These are phyloP conservation scores for Lathyrus tuberosus DNA, from an alignment of 306 rosid genomes.

Conservation along the genomic window DNA sequence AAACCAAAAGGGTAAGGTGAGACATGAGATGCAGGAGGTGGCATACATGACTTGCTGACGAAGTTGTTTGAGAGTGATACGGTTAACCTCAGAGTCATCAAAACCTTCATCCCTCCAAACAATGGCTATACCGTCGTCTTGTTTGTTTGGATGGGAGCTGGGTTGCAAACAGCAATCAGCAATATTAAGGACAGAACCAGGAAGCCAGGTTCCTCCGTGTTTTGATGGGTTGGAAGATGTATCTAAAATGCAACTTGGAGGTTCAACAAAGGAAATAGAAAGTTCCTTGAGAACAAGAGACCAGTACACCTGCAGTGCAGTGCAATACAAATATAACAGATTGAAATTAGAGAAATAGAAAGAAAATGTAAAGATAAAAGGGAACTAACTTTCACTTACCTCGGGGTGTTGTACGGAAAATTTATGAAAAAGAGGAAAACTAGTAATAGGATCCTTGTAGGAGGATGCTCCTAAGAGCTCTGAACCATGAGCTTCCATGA, in stretches of 20 bases:
- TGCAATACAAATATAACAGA: not conserved
- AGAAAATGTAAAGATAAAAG: not conserved
- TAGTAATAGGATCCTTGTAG: conserved; percentile 76
- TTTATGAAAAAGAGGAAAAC: conserved; percentile 63
- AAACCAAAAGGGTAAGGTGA: conserved; percentile 1
- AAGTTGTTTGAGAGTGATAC: conserved; percentile 66
- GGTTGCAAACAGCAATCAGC: conserved; percentile 82
- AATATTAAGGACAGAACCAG: conserved; percentile 67
- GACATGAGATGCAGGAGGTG: conserved; percentile 29
- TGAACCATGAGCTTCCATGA: conserved; percentile 70
- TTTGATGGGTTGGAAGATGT: conserved; percentile 54
- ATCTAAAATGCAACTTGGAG: conserved; percentile 67
- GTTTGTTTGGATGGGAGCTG: conserved; percentile 50
- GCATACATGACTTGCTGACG: conserved; percentile 77
- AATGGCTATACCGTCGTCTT: conserved; percentile 64
- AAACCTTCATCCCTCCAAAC: conserved; percentile 81
- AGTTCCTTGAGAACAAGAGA: conserved; percentile 71
- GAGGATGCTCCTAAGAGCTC: conserved; percentile 61
- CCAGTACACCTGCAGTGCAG: conserved; percentile 66
- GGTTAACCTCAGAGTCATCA: conserved; percentile 57
- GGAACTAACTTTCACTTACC: conserved; percentile 36
- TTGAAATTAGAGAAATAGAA: not conserved
- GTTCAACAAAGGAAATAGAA: conserved; percentile 56
- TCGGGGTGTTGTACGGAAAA: conserved; percentile 66
- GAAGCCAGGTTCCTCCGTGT: conserved; percentile 74